Evolutionary conservation across 2,329 filamentous ascomycete genomes (phyloP), one percentile per base, ranked within the genome.

Genomic region (Trichoderma polysporum): DNA sequence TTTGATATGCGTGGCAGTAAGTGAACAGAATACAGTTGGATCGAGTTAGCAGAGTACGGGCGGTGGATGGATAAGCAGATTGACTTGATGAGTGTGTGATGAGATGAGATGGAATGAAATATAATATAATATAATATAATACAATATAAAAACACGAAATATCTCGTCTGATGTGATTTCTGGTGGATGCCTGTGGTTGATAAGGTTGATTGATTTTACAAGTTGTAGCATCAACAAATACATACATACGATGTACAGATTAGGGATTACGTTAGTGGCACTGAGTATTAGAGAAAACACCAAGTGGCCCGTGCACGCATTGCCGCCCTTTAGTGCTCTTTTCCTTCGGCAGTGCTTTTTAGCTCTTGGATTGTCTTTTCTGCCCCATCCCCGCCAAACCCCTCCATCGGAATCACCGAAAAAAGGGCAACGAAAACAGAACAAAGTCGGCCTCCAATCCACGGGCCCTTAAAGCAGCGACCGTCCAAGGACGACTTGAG

Each of bases 281-380:
- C n/a, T n/a, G n/a, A n/a, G n/a, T n/a, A n/a, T n/a, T n/a, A 19
- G 9, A 22, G 10, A 37, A 27, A 41, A 27, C 35, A 3, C 29
- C 29, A 17, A 19, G 33, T 60, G 64, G 64, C 17, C 64, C 64
- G 64, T 66, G 64, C 64, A 60, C 64, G 47, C 53, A 33, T 60
- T 60, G 64, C 64, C 64, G 64, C 64, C 19, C 56, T 66, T 53
- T 37, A 53, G 33, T 13, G 57, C 22, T n/a, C 35, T n/a, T 41
- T 4, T 22, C 10, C 6, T 8, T 15, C 25, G n/a, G n/a, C n/a
- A n/a, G n/a, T n/a, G n/a, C n/a, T n/a, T n/a, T n/a, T n/a, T n/a
- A n/a, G n/a, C n/a, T n/a, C n/a, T n/a, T n/a, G n/a, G n/a, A n/a
- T n/a, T n/a, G n/a, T n/a, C 33, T 29, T 54, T 19, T 31, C 50